Conservation (phyloP, 208 protist species). For the Trichomonas gallinae region DNA sequence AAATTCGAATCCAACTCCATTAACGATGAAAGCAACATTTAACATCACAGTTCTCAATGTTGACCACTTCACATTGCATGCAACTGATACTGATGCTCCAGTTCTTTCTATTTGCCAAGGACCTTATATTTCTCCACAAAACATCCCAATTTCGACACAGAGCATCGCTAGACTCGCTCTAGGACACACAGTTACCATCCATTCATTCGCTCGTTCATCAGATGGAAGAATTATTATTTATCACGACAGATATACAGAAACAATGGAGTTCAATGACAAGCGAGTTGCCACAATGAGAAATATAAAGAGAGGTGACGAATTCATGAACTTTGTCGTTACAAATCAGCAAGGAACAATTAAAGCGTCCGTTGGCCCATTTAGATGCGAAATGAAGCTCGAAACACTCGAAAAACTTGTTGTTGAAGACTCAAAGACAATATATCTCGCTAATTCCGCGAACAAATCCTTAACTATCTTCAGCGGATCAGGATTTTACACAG, state of each 20-base stretch:
- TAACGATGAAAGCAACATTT: neutral
- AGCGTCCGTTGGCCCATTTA: neutral
- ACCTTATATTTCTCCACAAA: neutral
- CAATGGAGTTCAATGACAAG: neutral
- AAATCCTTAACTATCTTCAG: neutral
- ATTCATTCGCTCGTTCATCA: neutral
- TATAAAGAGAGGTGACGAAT: neutral
- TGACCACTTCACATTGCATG: neutral
- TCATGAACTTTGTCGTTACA: neutral
- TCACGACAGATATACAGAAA: neutral
- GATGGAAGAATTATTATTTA: neutral
- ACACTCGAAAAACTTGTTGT: neutral
- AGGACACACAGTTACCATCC: neutral
- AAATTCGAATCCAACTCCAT: neutral
- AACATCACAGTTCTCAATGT: neutral
- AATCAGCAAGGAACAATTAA: neutral
- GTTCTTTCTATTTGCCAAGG: neutral
- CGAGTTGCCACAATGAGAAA: neutral
- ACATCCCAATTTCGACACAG: neutral
- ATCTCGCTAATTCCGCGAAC: neutral
- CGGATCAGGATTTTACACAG: neutral
- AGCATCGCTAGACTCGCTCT: neutral
- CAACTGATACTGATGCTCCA: neutral
- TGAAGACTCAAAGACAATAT: neutral
- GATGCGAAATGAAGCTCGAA: neutral